phyloP scores from a whole-genome alignment of 495 filamentous ascomycete species.

The Neurospora tetrasperma region DNA sequence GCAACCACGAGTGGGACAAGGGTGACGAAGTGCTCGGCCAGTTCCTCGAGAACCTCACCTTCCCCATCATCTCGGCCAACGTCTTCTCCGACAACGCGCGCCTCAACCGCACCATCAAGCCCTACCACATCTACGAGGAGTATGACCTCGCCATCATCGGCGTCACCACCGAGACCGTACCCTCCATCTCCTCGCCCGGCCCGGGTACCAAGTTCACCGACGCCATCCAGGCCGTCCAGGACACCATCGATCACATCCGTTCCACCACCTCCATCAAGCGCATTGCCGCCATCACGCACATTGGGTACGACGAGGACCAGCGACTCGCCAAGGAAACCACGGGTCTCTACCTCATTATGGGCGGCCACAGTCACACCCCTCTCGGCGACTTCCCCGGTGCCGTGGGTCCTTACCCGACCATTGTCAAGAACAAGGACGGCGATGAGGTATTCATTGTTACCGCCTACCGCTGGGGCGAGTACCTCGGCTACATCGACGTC shows the following conservation, averaged over 20 bases:
- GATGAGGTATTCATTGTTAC: constrained; percentile 54
- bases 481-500: constrained; percentile 49
- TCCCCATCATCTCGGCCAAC: constrained; percentile 48
- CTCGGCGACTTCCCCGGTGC: constrained; percentile 41
- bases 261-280: constrained; percentile 39
- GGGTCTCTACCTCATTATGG: constrained; percentile 47
- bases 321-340: constrained; percentile 39
- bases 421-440: constrained; percentile 43
- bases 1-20: constrained; percentile 50
- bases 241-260: constrained; percentile 42
- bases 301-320: constrained; percentile 48
- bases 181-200: constrained; percentile 41
- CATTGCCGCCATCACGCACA: constrained; percentile 48
- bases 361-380: constrained; percentile 50
- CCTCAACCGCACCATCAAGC: constrained; percentile 44
- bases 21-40: constrained; percentile 41
- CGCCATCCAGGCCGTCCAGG: constrained; percentile 37
- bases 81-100: constrained; percentile 38
- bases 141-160: constrained; percentile 47
- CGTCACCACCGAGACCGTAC: constrained; percentile 44
- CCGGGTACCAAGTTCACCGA: constrained; percentile 42
- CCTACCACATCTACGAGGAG: constrained; percentile 45
- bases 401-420: constrained; percentile 45
- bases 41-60: constrained; percentile 46
- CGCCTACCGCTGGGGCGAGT: constrained; percentile 50